Evolutionary conservation across 306 rosid genomes (phyloP), one percentile per base, ranked within the genome.

Genomic region (Carpinus viminea): DNA sequence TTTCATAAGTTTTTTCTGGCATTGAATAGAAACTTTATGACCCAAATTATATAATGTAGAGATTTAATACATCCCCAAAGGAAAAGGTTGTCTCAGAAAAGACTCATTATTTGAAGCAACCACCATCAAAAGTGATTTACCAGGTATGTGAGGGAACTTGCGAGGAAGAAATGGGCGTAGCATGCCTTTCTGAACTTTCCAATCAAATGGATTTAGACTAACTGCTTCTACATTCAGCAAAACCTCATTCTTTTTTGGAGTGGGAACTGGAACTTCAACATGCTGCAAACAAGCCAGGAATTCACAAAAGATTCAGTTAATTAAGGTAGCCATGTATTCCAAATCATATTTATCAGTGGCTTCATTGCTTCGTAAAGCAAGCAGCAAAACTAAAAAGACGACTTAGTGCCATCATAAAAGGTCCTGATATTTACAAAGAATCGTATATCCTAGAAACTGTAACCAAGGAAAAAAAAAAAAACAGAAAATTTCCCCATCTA

Each of bases 151-250:
- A 68, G 98, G 97, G 74, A 92, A 92, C 55, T 80, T 88, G 54
- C 62, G 74, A 52, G 98, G 98, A 8, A 85, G 65, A 79, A 94
- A 2, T 11, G 91, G 97, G 74, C 97, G 36, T 59, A 83, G 0
- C 78, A 77, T 60, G 70, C 97, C 91, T 77, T 86, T 94, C 80
- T 94, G 97, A 73, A 94, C 78, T 85, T 86, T 90, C 92, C 93
- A 92, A 83, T 92, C 97, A 76, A 88, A 68, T 34, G 97, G 96
- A 77, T 94, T 92, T 31, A 94, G 53, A 77, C 89, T 81, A 62
- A 86, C 86, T 48, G 94, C 98, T 86, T 94, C 97, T 79, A 90
- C 13, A 84, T 90, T 94, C 31, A 92, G 57, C 83, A 94, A 85
- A 46, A 91, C 34, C 77, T 90, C 97, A 81, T 85, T 85, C 47